Evolutionary conservation across 805 yeast genomes (phyloP), one percentile per base, ranked within the genome.

Genomic region (Schizosaccharomyces cryophilus): DNA sequence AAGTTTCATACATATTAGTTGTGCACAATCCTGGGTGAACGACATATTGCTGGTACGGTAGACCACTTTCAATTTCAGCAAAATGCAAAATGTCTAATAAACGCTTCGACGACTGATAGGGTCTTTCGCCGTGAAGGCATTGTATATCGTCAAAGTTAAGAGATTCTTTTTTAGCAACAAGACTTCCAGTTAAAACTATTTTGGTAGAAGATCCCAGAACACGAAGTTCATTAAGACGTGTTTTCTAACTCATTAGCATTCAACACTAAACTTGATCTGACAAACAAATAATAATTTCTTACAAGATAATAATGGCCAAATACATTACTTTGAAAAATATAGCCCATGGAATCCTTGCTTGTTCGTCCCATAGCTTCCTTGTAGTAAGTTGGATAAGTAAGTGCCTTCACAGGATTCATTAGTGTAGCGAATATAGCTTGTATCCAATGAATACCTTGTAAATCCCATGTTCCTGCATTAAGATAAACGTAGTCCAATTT

Each of bases 1-100:
- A 77, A 78, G 85, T 62, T 30, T 63, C 66, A 81, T 79, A 70
- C 66, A 86, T 87, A 64, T 83, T 83, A 61, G 94, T 84, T 26
- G 84, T 83, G 71, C 93, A 88, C 31, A 93, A 86, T 19, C 99
- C 98, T 0, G 99, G 99, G 63, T 93, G 96, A 4, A 85, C 81
- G 42, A 90, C 73, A 72, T 85, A 88, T 68, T 85, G 88, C 59
- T 73, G 75, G 59, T 31, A 35, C 5, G 38, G 38, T 24, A 19
- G 42, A 31, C 60, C 42, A 15, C 35, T 40, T 30, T 35, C 60
- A 6, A 38, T 15, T 35, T 38, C 60, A 4, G 26, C 88, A 54
- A 79, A 70, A 71, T 90, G 97, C 54, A 88, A 71, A 61, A 89
- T 75, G 70, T 93, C 97, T 48, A 90, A 82, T 64, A 84, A 73